Conservation (phyloP, 1,284 basidiomycete species). For the Naganishia sp. region DNA sequence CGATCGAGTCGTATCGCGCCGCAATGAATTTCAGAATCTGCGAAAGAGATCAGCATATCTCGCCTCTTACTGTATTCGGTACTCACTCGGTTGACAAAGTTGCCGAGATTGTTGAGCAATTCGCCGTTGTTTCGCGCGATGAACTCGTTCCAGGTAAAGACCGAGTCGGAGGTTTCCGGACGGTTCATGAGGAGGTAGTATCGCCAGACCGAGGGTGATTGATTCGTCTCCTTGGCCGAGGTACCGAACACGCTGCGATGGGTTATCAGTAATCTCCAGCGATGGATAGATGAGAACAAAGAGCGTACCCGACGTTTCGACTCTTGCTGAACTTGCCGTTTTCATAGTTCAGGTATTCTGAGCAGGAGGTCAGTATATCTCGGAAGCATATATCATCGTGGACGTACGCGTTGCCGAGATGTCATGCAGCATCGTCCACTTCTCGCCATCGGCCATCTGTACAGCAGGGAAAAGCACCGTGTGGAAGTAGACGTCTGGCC, state of each 20-base stretch:
- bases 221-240: conserved; percentile 87
- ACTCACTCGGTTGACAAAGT: conserved; percentile 88
- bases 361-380: neutral
- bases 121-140: conserved; percentile 93
- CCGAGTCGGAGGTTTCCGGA: conserved; percentile 90
- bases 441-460: conserved; percentile 81
- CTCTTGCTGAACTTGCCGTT: conserved; percentile 99
- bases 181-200: conserved; percentile 93
- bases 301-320: conserved; percentile 72
- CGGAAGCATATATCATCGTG: neutral
- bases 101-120: conserved; percentile 94
- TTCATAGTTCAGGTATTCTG: conserved; percentile 98
- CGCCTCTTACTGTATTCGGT: neutral
- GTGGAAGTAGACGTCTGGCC: conserved; percentile 89
- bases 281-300: neutral
- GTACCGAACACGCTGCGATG: conserved; percentile 80
- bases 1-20: conserved; percentile 76
- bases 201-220: conserved; percentile 92
- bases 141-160: conserved; percentile 97
- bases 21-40: conserved; percentile 81
- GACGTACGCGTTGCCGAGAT: conserved; percentile 84
- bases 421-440: conserved; percentile 94
- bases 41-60: conserved; percentile 7
- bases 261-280: neutral
- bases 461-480: conserved; percentile 93